phyloP scores from a whole-genome alignment of 257 asterid genomes.

The Scutellaria barbata region DNA sequence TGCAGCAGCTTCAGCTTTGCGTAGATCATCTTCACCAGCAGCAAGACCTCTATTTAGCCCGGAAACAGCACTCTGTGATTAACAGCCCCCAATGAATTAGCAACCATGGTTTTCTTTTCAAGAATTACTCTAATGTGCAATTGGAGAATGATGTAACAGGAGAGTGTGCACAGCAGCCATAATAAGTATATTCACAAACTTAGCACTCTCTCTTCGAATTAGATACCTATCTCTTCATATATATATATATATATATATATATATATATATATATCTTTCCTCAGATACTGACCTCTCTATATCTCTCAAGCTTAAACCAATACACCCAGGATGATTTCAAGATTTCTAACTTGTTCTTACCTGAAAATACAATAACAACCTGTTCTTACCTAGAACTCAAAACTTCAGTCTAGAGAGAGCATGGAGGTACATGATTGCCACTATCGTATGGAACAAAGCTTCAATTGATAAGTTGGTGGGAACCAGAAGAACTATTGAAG shows the following conservation, averaged over 20 bases:
- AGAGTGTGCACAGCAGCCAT: slow-evolving; percentile 2
- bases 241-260: no score
- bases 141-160: neutral
- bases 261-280: no score
- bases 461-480: neutral
- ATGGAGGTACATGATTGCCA: neutral
- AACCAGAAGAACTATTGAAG: no score
- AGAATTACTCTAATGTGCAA: neutral
- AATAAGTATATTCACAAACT: neutral
- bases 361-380: no score
- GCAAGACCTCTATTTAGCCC: slow-evolving; percentile 98
- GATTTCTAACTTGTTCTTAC: neutral
- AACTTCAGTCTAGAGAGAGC: no score
- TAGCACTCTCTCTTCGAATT: no score
- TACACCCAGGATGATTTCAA: neutral
- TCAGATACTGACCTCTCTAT: neutral
- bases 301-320: neutral
- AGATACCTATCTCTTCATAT: no score
- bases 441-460: neutral
- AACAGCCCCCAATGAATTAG: slow-evolving; percentile 1
- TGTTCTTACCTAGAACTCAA: no score
- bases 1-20: slow-evolving; percentile 76
- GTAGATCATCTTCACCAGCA: slow-evolving; percentile 76
- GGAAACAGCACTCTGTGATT: slow-evolving; percentile 77
- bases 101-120: neutral